Conservation (phyloP, 495 filamentous ascomycete genomes). For the Xylaria curta region DNA sequence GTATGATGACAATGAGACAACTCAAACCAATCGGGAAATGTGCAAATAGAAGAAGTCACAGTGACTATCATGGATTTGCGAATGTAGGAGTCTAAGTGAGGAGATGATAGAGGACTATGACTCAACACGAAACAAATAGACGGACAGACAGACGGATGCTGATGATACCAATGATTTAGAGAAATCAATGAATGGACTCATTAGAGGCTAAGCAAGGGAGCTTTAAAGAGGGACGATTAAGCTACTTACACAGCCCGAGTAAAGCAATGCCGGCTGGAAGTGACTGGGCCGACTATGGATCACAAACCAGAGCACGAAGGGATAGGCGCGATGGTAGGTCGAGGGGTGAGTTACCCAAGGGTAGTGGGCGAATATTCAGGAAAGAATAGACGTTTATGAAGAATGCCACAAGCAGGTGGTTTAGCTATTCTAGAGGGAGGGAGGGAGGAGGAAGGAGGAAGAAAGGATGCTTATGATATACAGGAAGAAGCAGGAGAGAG, state of each 20-base stretch:
- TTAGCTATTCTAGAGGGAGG: not conserved
- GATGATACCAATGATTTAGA: slow-evolving; percentile 8
- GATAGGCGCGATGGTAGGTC: not conserved
- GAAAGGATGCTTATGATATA: slow-evolving; percentile 2
- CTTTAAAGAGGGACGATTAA: slow-evolving; percentile 5
- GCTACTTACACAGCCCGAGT: slow-evolving; percentile 20
- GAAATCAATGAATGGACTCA: slow-evolving; percentile 9
- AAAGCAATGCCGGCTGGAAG: not conserved
- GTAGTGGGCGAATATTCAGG: not conserved
- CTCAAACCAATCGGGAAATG: not conserved
- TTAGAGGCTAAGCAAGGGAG: not conserved
- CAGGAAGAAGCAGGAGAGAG: slow-evolving; percentile 4
- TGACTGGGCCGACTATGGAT: not conserved
- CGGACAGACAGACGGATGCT: slow-evolving; percentile 4
- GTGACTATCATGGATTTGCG: not conserved
- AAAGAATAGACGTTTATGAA: not conserved
- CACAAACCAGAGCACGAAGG: not conserved
- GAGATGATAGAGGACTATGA: slow-evolving; percentile 6
- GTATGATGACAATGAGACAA: slow-evolving; percentile 12
- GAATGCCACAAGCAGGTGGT: not conserved
- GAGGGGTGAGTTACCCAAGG: not conserved
- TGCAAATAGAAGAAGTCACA: not conserved
- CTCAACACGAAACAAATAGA: slow-evolving; percentile 10
- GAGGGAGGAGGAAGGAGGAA: too few relatives aligned
- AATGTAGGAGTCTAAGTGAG: not conserved